Percentiles rank a stretch among this genome's conserved stretches.
phyloP scores from a whole-genome alignment of 257 asterid genomes.

The Plantago elongata region DNA sequence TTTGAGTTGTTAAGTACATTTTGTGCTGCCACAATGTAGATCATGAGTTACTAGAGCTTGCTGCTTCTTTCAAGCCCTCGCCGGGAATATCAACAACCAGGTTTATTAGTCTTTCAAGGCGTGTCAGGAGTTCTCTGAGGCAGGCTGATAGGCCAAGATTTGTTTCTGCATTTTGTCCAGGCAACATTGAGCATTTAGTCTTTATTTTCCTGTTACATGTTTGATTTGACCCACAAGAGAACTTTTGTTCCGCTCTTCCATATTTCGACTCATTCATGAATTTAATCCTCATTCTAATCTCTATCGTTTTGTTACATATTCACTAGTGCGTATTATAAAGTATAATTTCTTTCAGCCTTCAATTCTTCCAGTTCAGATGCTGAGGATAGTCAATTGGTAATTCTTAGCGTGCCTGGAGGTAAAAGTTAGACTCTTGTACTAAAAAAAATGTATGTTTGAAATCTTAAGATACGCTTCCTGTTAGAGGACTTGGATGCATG shows the following conservation, averaged over 20 bases:
- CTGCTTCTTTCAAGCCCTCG: slow-evolving; percentile 71
- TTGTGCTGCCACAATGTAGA: slow-evolving; percentile 45
- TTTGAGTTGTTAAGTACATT: slow-evolving; percentile 20
- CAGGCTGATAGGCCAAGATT: slow-evolving; percentile 66
- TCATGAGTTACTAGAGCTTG: slow-evolving; percentile 78
- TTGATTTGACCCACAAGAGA: too few relatives aligned
- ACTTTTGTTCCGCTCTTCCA: background rate
- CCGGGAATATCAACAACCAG: slow-evolving; percentile 63
- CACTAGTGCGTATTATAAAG: slow-evolving; percentile 10
- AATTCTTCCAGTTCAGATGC: slow-evolving; percentile 87
- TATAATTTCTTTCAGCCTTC: slow-evolving; percentile 55
- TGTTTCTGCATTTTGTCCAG: slow-evolving; percentile 94
- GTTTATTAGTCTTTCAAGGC: slow-evolving; percentile 62
- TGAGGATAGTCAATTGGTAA: slow-evolving; percentile 86
- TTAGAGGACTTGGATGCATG: too few relatives aligned
- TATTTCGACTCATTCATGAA: too few relatives aligned
- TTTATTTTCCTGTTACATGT: too few relatives aligned
- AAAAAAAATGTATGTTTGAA: background rate
- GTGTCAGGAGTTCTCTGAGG: slow-evolving; percentile 87
- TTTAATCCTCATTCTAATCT: background rate
- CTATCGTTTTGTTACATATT: background rate
- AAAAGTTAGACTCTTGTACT: slow-evolving; percentile 11
- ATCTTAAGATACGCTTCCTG: background rate
- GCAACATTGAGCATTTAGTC: too few relatives aligned
- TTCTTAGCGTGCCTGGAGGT: slow-evolving; percentile 97